Base-by-base conservation (phyloP, 2,329 filamentous ascomycete species). In the Cladobotryum protrusum region DNA sequence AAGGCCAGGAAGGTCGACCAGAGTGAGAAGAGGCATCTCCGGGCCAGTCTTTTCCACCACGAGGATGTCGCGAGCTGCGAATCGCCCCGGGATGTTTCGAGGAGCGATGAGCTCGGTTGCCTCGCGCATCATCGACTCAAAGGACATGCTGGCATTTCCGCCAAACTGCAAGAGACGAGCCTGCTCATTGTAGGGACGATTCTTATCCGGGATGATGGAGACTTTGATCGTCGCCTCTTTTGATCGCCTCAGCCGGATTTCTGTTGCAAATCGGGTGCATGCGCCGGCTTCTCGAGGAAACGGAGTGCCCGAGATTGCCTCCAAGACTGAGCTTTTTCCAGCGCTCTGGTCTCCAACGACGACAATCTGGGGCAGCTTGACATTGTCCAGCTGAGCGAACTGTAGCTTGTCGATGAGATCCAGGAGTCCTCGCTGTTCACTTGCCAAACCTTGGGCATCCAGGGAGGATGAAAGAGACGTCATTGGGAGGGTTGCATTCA, bases 341-440 rank as follows among this genome's bases (percentile, higher is more conserved):
- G 79, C 76, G 2, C 79, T 83, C 63, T 84, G 80, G 60, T 84
- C 79, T 29, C 81, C 81, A 33, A 82, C 81, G 19, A 84, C 80
- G 43, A 84, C 79, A 34, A 85, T 78, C 58, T 85, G 79, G 1
- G 79, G 79, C 0, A 83, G 69, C 43, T 74, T 72, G 57, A 77
- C 67, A 61, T 76, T 73, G 58, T 79, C 68, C 61, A 78, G 63
- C 60, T 79, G 70, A 54, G 72, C 66, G 63, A 76, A 72, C 60
- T 76, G 72, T n/a, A 82, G 70, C 48, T 74, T 74, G 52, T 79
- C 76, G 50, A 82, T 73, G 43, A 78, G 74, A 54, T 84, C 77
- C 37, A 83, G 69, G 36, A 84, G 70, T 14, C 72, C 72, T 8
- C 75, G 70, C 64, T 82, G 78, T 58, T 82, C 78, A 50, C 73